These are phyloP conservation scores for Sesbania bispinosa DNA, from an alignment of 306 rosid genomes.

Conservation along the genomic window DNA sequence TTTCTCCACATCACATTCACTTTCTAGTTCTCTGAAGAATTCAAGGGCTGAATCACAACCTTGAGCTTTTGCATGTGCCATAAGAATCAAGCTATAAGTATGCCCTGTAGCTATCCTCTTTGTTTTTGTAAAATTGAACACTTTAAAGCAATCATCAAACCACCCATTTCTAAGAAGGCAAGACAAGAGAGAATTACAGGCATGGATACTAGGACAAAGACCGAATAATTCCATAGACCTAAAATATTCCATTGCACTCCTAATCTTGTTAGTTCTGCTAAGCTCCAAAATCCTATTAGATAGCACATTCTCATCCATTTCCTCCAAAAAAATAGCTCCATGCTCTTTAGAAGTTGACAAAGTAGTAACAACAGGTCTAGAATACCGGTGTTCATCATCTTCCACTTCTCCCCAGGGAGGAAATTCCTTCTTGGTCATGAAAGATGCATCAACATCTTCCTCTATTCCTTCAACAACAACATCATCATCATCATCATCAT, in stretches of 20 bases:
- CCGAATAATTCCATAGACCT: constrained; percentile 69
- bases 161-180: constrained; percentile 69
- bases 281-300: constrained; percentile 75
- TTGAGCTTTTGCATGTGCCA: constrained; percentile 48
- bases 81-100: constrained; percentile 74
- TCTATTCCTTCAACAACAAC: constrained; percentile 17
- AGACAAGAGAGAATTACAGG: constrained; percentile 76
- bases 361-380: constrained; percentile 11
- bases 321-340: constrained; percentile 56
- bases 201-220: constrained; percentile 68
- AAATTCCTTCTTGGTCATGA: constrained; percentile 29
- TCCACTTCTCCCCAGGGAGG: constrained; percentile 57
- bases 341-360: constrained; percentile 28
- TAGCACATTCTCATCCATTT: constrained; percentile 53
- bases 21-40: constrained; percentile 52
- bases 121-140: constrained; percentile 50
- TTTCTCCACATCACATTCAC: constrained; percentile 39
- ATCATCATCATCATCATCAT: constrained; percentile 22
- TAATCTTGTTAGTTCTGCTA: constrained; percentile 68
- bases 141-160: constrained; percentile 56
- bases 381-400: constrained; percentile 16
- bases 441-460: constrained; percentile 25
- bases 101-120: constrained; percentile 60
- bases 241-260: constrained; percentile 73
- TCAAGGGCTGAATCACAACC: constrained; percentile 52